Percentiles rank a stretch among this genome's conserved stretches.
phyloP scores from a whole-genome alignment of 306 rosid genomes.

The Lagenaria siceraria region DNA sequence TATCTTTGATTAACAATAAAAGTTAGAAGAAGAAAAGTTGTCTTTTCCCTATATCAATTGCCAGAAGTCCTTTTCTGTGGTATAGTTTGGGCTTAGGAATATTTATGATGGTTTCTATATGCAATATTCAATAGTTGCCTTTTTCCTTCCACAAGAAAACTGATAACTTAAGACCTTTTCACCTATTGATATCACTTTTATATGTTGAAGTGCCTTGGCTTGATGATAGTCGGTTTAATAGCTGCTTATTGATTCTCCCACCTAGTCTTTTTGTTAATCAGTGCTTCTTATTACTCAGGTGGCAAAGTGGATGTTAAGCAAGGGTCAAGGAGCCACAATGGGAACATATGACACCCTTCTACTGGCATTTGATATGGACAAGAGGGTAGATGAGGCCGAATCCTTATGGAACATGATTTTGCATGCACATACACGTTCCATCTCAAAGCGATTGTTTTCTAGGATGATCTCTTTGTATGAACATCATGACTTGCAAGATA shows the following conservation, averaged over 20 bases:
- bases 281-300: constrained; percentile 31
- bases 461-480: constrained; percentile 78
- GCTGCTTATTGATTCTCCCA: neutral
- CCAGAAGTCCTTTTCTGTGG: neutral
- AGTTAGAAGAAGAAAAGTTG: neutral
- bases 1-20: neutral
- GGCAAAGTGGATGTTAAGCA: constrained; percentile 97
- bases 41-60: neutral
- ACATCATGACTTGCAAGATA: constrained; percentile 52
- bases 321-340: constrained; percentile 91
- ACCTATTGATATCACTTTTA: neutral
- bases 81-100: neutral
- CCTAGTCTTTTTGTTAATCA: neutral
- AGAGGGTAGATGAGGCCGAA: constrained; percentile 88
- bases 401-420: constrained; percentile 91
- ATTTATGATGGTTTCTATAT: neutral
- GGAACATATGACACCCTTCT: constrained; percentile 85
- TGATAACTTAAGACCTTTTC: neutral
- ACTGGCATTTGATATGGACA: constrained; percentile 73
- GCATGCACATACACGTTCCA: constrained; percentile 54
- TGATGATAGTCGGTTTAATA: neutral
- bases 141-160: neutral
- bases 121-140: neutral
- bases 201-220: neutral
- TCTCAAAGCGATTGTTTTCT: constrained; percentile 69